Evolutionary conservation across 1,284 basidiomycete species (phyloP).

Genomic region (Tilletia horrida): DNA sequence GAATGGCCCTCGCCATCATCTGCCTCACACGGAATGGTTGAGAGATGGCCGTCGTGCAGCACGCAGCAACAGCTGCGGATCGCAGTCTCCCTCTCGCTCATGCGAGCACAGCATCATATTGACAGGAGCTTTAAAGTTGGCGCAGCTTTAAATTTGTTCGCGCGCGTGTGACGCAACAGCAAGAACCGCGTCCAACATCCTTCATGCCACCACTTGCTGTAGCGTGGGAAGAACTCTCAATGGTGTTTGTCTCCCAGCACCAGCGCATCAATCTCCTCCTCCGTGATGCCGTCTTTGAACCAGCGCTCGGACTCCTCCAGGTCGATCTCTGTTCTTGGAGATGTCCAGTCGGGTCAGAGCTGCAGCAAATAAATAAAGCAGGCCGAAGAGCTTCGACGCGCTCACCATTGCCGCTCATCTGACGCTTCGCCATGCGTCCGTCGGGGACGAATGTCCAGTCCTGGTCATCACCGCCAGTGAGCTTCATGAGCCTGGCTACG

Average conservation of each 20-base stretch:
- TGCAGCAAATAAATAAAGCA: background rate
- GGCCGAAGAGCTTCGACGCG: background rate
- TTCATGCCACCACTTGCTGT: too few relatives aligned
- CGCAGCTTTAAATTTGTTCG: too few relatives aligned
- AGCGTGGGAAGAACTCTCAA: background rate
- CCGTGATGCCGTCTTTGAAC: constrained; percentile 59
- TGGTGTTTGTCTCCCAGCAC: constrained; percentile 19
- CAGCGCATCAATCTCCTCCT: constrained; percentile 21
- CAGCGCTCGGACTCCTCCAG: constrained; percentile 62
- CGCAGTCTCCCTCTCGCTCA: too few relatives aligned
- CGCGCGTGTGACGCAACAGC: too few relatives aligned
- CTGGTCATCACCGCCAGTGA: background rate
- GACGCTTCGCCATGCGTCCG: constrained; percentile 63
- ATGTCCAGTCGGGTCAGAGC: constrained; percentile 50
- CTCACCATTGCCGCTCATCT: constrained; percentile 38
- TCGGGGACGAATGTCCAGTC: constrained; percentile 64
- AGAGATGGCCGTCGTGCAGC: too few relatives aligned
- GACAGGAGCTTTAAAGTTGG: too few relatives aligned
- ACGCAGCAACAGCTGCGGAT: too few relatives aligned
- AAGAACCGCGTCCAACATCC: too few relatives aligned
- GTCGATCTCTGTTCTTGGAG: constrained; percentile 56
- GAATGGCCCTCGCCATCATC: too few relatives aligned
- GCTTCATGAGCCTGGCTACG: too few relatives aligned
- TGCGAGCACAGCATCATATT: too few relatives aligned
- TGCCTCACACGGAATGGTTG: too few relatives aligned